Conservation (phyloP, 371 early-diverging fungal genomes). For the Apophysomyces elegans region DNA sequence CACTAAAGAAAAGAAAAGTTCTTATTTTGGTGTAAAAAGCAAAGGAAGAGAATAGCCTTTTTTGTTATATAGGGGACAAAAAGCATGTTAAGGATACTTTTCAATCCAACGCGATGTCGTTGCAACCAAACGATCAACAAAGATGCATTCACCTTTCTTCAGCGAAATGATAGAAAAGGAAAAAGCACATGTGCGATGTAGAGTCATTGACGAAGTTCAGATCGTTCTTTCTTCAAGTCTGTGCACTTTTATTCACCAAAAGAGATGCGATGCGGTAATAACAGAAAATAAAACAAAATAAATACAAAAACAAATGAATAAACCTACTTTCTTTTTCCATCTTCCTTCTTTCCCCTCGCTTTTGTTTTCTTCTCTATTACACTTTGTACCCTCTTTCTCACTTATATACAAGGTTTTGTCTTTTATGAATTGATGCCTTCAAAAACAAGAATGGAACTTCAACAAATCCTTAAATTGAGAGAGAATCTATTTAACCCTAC, state of each 20-base stretch:
- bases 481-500: no score
- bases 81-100: slow-evolving; percentile 7
- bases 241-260: not conserved
- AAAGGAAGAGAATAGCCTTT: not conserved
- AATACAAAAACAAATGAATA: no score
- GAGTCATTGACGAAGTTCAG: no score
- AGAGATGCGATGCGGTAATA: not conserved
- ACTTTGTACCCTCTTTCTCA: no score
- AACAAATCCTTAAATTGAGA: no score
- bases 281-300: no score
- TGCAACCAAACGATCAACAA: slow-evolving; percentile 8
- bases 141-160: not conserved
- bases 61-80: slow-evolving; percentile 2
- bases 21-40: not conserved
- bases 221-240: not conserved
- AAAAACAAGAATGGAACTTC: no score
- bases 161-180: not conserved
- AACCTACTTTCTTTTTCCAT: no score
- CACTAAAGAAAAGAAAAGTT: slow-evolving; percentile 6
- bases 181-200: not conserved
- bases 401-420: no score
- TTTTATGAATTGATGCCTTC: no score
- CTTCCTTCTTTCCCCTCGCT: no score
- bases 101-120: slow-evolving; percentile 1
- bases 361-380: no score